Evolutionary conservation across 805 yeast species (phyloP), one percentile per base, ranked within the genome.

Genomic region (Cyberlindnera petersonii): DNA sequence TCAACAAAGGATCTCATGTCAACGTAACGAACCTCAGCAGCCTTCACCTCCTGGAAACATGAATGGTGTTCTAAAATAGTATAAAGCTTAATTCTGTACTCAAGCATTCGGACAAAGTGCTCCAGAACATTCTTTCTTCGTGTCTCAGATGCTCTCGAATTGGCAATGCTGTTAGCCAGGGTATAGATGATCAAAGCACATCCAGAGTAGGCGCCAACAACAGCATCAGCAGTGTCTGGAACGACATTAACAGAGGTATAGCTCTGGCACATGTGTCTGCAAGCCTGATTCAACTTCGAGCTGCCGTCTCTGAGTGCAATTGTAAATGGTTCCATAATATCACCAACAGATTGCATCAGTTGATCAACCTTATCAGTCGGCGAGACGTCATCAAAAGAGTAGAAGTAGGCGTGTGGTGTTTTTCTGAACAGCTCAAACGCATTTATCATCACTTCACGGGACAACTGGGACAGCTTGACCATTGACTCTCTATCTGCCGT

Each of bases 1-100:
- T 79, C 85, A 35, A 74, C 57, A 5, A 67, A 54, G 4, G 67
- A 60, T 9, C 67, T 55, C 1, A 73, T 46, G 10, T 58, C 39
- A 0, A 50, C 43, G 9, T 62, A 55, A 2, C 39, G 27, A 9
- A 37, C 36, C 24, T 68, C 68, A 1, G 47, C 47, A 3, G 41
- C 45, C 4, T 50, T 39, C 4, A 60, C 54, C 6, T 49, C 43
- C 3, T 44, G 46, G 16, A 56, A 48, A 17, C 43, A 37, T 2
- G 60, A 50, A 9, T 55, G 51, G 4, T 53, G 46, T 23, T 52
- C 55, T 21, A 65, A 47, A 9, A 47, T 33, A 6, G 42, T 47
- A 7, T 60, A 58, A 14, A 71, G 47, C 22, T 47, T 50, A 8
- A 58, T 36, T 37, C 73, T 53, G 36, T 60, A 53, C 29, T 71